Evolutionary conservation across 2,329 filamentous ascomycete species (phyloP).

Genomic region (Rosellinia necatrix): DNA sequence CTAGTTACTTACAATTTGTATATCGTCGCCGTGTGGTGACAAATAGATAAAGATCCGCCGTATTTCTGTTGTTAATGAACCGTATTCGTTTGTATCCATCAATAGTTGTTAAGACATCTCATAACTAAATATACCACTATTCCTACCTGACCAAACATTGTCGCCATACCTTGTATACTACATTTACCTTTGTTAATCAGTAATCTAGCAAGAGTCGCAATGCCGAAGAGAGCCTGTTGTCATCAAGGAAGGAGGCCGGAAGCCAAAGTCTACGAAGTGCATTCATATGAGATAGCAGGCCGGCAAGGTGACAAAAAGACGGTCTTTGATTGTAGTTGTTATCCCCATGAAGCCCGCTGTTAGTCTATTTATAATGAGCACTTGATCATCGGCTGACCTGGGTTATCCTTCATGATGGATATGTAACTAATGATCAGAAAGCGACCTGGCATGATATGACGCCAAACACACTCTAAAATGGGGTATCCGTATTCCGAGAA

Average conservation of each 20-base stretch:
- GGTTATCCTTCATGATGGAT: conserved; percentile 3
- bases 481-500: conserved; percentile 25
- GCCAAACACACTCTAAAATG: conserved; percentile 28
- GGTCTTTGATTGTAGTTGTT: neutral
- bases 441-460: conserved; percentile 17
- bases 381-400: conserved; percentile 2
- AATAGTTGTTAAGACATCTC: too few species aligned
- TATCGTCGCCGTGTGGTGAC: neutral
- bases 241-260: neutral
- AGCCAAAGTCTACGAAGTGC: neutral
- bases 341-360: conserved; percentile 2
- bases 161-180: too few species aligned
- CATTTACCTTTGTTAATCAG: too few species aligned
- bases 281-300: neutral
- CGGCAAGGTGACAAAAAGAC: neutral
- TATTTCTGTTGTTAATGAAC: neutral
- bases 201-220: too few species aligned
- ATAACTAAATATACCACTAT: too few species aligned
- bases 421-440: neutral
- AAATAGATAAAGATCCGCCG: too few species aligned
- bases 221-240: neutral
- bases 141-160: too few species aligned
- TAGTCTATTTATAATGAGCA: conserved; percentile 18
- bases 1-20: neutral
- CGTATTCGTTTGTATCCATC: too few species aligned